These are phyloP conservation scores for Rosa hybrid DNA, from an alignment of 331 rosid genomes.

Conservation along the genomic window DNA sequence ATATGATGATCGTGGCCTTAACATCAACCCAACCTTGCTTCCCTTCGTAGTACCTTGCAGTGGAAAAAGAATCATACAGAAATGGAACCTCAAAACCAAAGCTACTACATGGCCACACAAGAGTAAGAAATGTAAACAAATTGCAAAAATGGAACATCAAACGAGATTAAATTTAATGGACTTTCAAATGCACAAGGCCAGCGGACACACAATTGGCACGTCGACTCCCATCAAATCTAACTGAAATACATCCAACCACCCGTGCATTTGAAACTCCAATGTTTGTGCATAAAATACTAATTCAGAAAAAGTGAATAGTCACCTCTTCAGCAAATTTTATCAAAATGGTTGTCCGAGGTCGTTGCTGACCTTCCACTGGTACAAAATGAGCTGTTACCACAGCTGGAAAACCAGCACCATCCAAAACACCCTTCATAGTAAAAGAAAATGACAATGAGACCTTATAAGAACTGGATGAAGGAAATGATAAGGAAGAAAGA, in stretches of 20 bases:
- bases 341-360: constrained; percentile 94
- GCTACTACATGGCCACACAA: neutral
- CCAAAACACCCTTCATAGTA: constrained; percentile 80
- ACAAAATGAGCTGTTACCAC: constrained; percentile 99
- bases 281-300: neutral
- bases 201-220: neutral
- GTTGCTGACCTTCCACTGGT: constrained; percentile 96
- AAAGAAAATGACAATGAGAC: constrained; percentile 27
- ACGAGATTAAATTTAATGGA: neutral
- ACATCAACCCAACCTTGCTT: constrained; percentile 86
- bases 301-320: neutral
- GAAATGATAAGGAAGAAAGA: constrained; percentile 11
- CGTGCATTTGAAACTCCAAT: neutral
- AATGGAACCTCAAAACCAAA: neutral
- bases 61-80: constrained; percentile 5
- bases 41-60: constrained; percentile 81
- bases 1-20: constrained; percentile 20
- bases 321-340: constrained; percentile 84
- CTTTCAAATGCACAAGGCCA: neutral
- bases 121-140: neutral
- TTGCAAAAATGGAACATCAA: neutral
- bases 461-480: constrained; percentile 25
- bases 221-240: neutral
- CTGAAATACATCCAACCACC: neutral
- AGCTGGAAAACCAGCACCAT: constrained; percentile 95